phyloP scores from a whole-genome alignment of 129 eudicot genomes.

The Smallanthus sonchifolius region DNA sequence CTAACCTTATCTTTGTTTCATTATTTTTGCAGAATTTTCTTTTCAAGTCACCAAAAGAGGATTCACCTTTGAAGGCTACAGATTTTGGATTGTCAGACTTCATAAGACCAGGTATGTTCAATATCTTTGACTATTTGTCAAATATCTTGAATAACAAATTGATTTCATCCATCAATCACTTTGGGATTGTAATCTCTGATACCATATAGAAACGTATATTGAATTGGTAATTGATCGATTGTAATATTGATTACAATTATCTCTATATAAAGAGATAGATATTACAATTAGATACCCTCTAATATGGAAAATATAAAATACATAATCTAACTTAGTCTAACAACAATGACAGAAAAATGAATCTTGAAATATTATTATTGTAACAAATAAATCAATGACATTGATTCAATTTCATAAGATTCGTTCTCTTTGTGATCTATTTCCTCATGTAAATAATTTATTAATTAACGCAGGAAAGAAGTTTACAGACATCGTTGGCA shows the following conservation, averaged over 20 bases:
- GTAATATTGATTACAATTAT: no score
- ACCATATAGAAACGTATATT: no score
- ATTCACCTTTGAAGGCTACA: conserved; percentile 85
- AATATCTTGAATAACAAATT: background rate
- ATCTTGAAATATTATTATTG: background rate
- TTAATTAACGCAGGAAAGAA: conserved; percentile 60
- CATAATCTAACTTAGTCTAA: no score
- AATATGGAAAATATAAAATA: no score
- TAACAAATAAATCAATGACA: background rate
- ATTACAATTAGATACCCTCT: no score
- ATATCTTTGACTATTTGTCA: background rate
- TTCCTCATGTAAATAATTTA: background rate
- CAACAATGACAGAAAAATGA: background rate
- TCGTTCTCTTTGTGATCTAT: background rate
- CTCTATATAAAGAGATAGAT: no score
- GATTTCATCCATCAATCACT: no score
- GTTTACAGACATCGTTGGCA: conserved; percentile 88
- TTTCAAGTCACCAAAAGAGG: conserved; percentile 73
- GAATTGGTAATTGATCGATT: no score
- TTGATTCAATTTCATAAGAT: background rate
- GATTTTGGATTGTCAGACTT: conserved; percentile 97
- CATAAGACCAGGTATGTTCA: conserved; percentile 78
- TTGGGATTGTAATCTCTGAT: no score
- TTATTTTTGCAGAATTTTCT: conserved; percentile 71
- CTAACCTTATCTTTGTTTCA: background rate